Evolutionary conservation across 129 eudicot genomes (phyloP).

Genomic region (Flaveria robusta): DNA sequence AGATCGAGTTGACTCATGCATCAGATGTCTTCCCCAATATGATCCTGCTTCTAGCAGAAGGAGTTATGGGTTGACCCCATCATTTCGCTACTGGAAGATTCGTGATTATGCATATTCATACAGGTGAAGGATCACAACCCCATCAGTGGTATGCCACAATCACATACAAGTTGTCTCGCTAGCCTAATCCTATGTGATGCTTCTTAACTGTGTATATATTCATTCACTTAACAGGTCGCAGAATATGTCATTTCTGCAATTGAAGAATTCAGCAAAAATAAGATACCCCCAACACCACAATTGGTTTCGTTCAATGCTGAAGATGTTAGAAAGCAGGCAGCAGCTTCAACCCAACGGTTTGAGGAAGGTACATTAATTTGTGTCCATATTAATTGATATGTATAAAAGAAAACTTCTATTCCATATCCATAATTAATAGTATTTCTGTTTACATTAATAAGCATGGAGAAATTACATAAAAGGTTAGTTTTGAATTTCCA

Average conservation of each 20-base stretch:
- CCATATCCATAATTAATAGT: too few relatives aligned
- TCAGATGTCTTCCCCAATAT: slow-evolving; percentile 67
- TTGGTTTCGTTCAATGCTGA: slow-evolving; percentile 71
- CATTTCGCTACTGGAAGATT: slow-evolving; percentile 84
- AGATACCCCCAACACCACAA: slow-evolving; percentile 63
- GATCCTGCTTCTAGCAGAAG: slow-evolving; percentile 54
- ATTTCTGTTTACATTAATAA: too few relatives aligned
- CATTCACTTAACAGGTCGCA: slow-evolving; percentile 52
- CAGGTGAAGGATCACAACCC: slow-evolving; percentile 64
- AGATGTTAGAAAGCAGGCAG: slow-evolving; percentile 80
- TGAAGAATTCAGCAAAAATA: slow-evolving; percentile 57
- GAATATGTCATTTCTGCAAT: slow-evolving; percentile 69
- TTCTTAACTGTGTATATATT: background rate
- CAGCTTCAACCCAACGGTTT: slow-evolving; percentile 83
- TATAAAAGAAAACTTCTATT: background rate
- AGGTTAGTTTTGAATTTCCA: too few relatives aligned
- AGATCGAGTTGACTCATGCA: slow-evolving; percentile 63
- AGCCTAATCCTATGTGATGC: background rate
- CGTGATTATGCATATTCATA: slow-evolving; percentile 86
- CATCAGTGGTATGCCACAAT: slow-evolving; percentile 57
- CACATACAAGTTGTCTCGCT: background rate
- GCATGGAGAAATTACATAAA: too few relatives aligned
- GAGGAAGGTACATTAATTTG: slow-evolving; percentile 55
- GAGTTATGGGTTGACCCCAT: slow-evolving; percentile 37
- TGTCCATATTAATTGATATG: background rate